Base-by-base conservation (phyloP, 129 eudicot genomes). In the Dittrichia graveolens region DNA sequence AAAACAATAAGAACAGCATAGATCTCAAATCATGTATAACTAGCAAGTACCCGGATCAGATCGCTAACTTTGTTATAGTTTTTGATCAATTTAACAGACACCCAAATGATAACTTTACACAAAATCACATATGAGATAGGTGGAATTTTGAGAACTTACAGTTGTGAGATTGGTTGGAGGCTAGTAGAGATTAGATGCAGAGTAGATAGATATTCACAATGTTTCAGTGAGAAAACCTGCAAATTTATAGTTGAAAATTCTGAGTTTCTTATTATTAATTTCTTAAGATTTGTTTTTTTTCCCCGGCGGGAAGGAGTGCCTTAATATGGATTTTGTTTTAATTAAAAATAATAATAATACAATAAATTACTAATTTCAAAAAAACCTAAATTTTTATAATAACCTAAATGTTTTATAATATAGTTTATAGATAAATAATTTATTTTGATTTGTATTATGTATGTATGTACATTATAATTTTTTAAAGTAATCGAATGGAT, bases 61-160 rank as follows among this genome's bases (percentile, higher is more conserved):
- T 49, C 73, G 8, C 19, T 31, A 65, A 37, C 10, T 75, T 45
- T 54, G 0, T 9, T 61, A 61, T 5, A 54, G 38, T 18, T 14
- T 38, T 43, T 16, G 46, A 67, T 56, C 53, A 67, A 45, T 24
- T 65, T 10, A 45, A 14, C 34, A 46, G 48, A 5, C 2, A 62
- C n/a, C n/a, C 3, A 56, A 5, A 59, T 60, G 59, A 73, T 13
- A n/a, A 54, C 38, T 3, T 50, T 40, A 47, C 12, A 6, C 13
- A 3, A 43, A 54, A 3, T 67, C 16, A 61, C 6, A 14, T 14
- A 35, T 35, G 41, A 24, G 31, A 24, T 59, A 6, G 44, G 74
- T 74, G 46, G 65, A 15, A 38, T 37, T n/a, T 12, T 10, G 75
- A 79, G 47, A 66, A 67, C 79, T 84, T 78, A 85, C 89, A 15